A percentile compares a stretch with the other conserved stretches of the same genome.
Evolutionary conservation across 371 early-diverging fungal species (phyloP).

Genomic region (Funneliformis caledonium): DNA sequence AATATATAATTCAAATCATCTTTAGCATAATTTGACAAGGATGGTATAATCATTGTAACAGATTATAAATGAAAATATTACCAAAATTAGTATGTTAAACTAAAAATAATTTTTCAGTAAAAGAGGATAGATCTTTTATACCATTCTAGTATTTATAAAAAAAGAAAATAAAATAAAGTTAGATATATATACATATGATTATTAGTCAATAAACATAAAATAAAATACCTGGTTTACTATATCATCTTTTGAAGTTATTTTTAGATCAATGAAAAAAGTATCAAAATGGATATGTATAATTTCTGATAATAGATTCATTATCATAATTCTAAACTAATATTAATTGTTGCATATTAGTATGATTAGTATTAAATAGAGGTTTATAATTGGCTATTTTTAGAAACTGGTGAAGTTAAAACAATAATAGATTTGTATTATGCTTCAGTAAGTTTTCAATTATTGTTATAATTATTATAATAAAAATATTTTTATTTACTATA

Average conservation of each 20-base stretch:
- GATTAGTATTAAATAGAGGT: not conserved
- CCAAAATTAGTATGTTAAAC: constrained; percentile 6
- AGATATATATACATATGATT: not conserved
- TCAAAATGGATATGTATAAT: constrained; percentile 13
- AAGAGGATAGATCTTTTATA: not conserved
- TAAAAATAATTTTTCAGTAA: constrained; percentile 3
- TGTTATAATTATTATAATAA: not conserved
- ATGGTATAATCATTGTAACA: not conserved
- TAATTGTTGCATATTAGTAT: constrained; percentile 15
- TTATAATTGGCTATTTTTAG: constrained; percentile 1
- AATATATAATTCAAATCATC: constrained; percentile 3
- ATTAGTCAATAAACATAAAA: constrained; percentile 9
- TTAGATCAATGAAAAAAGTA: not conserved
- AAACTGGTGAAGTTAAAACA: constrained; percentile 14
- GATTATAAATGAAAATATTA: not conserved
- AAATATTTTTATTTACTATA: not conserved
- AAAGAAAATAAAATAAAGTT: not conserved
- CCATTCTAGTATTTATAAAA: not conserved
- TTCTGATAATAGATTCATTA: not conserved
- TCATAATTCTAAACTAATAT: not conserved
- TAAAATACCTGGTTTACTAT: not conserved
- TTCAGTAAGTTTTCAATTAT: constrained; percentile 14
- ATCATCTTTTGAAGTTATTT: constrained; percentile 16
- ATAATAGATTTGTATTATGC: constrained; percentile 1
- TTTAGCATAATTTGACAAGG: not conserved